Percentiles rank a stretch among this genome's conserved stretches.
These are phyloP conservation scores for Phytophthora idaei DNA, from an alignment of 352 stramenopile species.

Conservation along the genomic window DNA sequence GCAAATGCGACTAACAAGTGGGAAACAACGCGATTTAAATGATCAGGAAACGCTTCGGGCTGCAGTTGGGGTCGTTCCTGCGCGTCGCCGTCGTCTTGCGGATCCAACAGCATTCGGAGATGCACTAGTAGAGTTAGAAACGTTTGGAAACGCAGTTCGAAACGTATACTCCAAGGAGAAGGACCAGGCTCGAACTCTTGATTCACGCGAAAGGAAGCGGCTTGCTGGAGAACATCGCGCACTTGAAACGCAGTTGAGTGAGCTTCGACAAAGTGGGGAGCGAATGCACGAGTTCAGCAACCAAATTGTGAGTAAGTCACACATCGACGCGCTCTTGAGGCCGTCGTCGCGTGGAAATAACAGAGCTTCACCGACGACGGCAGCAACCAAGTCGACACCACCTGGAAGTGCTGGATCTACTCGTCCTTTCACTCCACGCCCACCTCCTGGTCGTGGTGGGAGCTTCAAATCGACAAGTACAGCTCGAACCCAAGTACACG, in stretches of 20 bases:
- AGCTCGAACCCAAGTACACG: not conserved
- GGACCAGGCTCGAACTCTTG: constrained; percentile 38
- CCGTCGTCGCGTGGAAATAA: not conserved
- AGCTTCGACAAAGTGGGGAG: constrained; percentile 40
- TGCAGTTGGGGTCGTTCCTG: constrained; percentile 34
- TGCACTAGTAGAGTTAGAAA: constrained; percentile 59
- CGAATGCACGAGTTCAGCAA: constrained; percentile 74
- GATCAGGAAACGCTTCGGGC: constrained; percentile 55
- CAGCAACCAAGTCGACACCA: not conserved
- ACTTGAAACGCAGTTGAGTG: constrained; percentile 48
- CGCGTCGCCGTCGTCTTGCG: constrained; percentile 49
- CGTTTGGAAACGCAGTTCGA: constrained; percentile 59
- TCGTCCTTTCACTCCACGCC: constrained; percentile 25
- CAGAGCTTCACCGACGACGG: not conserved
- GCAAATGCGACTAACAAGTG: constrained; percentile 63
- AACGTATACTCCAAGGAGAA: constrained; percentile 49
- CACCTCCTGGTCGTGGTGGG: constrained; percentile 13
- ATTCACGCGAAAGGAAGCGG: constrained; percentile 40
- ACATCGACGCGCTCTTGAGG: constrained; percentile 43
- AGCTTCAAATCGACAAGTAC: constrained; percentile 10
- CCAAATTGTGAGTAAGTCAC: constrained; percentile 59
- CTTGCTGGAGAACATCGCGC: constrained; percentile 39
- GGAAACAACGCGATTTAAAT: constrained; percentile 47
- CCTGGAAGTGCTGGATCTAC: constrained; percentile 13
- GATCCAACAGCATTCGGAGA: constrained; percentile 58